Evolutionary conservation across 371 early-diverging fungal species (phyloP), one percentile per base, ranked within the genome.

Genomic region (Lichtheimia corymbifera): DNA sequence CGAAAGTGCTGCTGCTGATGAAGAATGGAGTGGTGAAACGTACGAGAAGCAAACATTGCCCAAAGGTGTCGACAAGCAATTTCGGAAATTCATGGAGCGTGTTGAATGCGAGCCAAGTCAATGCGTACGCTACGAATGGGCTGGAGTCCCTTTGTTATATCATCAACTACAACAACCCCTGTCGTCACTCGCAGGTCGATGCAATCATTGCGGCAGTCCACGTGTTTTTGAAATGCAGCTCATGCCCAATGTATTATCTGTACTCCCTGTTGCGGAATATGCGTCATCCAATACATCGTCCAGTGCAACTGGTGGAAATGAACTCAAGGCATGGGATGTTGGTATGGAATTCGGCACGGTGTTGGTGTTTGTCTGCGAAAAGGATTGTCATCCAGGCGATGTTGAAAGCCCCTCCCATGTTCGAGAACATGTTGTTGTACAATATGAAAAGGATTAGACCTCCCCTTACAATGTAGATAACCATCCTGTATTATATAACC

Each of bases 301-400:
- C 15, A 53, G 63, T 40, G 47, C 62, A 17, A 11, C 15, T 45
- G 47, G 17, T 45, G 47, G 17, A n/a, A 1, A 47, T n/a, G 61
- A 52, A 0, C 45, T 60, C 49, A 61, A 78, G 50, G 73, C 76
- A 52, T 79, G 88, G 74, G 84, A 85, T 64, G 67, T 82, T 42
- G 97, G 97, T 12, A 88, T 96, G 89, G 97, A 97, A 63, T 97
- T 92, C 81, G 97, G 97, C 17, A 94, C 97, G 0, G 73, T 95
- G 14, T 60, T 96, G 65, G 83, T 93, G 4, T 97, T 86, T 70
- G 85, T 87, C 4, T 97, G 97, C 65, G 80, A 77, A 49, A 82
- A 82, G 17, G 93, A 97, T 72, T 97, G 97, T 65, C 83, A 77
- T 61, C 82, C 62, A 61, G 67, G 50, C 27, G 52, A 63, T 30